Evolutionary conservation across 2,329 filamentous ascomycete species (phyloP).

Genomic region (Aspergillus sp.): DNA sequence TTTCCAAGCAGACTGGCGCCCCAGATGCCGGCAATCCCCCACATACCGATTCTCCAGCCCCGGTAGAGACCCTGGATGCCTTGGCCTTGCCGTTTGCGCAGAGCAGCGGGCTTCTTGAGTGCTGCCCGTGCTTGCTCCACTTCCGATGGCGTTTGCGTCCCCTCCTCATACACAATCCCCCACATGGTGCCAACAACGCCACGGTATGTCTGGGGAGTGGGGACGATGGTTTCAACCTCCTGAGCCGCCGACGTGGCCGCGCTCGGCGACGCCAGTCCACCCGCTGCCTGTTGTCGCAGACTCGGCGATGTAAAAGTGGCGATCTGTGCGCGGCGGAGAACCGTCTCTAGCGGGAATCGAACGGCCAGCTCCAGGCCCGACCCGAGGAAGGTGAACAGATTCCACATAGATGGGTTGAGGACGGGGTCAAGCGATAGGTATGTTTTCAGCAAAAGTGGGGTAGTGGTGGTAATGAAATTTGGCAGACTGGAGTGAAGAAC

Average conservation of each 20-base stretch:
- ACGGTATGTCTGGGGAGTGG: slow-evolving; percentile 70
- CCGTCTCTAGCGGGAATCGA: slow-evolving; percentile 87
- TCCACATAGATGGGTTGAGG: slow-evolving; percentile 77
- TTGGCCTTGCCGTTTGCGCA: slow-evolving; percentile 51
- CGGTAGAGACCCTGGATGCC: slow-evolving; percentile 57
- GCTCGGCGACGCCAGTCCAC: slow-evolving; percentile 16
- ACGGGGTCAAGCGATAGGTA: slow-evolving; percentile 80
- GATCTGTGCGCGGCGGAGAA: slow-evolving; percentile 84
- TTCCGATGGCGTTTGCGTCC: slow-evolving; percentile 51
- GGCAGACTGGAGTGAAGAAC: slow-evolving; percentile 82
- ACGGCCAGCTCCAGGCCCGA: slow-evolving; percentile 78
- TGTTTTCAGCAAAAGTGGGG: slow-evolving; percentile 81
- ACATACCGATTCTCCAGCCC: slow-evolving; percentile 58
- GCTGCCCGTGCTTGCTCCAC: slow-evolving; percentile 38
- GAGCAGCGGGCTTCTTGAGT: slow-evolving; percentile 38
- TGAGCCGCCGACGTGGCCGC: slow-evolving; percentile 11
- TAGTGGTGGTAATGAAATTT: slow-evolving; percentile 76
- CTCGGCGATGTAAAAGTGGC: slow-evolving; percentile 63
- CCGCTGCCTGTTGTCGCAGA: slow-evolving; percentile 35
- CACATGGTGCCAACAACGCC: slow-evolving; percentile 93
- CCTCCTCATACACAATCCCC: slow-evolving; percentile 80
- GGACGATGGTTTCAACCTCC: slow-evolving; percentile 70
- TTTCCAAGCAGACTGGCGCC: slow-evolving; percentile 46
- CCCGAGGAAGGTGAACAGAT: slow-evolving; percentile 75
- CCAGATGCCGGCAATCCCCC: slow-evolving; percentile 57